Evolutionary conservation across 2,329 filamentous ascomycete genomes (phyloP).

Genomic region (Fusarium avenaceum): DNA sequence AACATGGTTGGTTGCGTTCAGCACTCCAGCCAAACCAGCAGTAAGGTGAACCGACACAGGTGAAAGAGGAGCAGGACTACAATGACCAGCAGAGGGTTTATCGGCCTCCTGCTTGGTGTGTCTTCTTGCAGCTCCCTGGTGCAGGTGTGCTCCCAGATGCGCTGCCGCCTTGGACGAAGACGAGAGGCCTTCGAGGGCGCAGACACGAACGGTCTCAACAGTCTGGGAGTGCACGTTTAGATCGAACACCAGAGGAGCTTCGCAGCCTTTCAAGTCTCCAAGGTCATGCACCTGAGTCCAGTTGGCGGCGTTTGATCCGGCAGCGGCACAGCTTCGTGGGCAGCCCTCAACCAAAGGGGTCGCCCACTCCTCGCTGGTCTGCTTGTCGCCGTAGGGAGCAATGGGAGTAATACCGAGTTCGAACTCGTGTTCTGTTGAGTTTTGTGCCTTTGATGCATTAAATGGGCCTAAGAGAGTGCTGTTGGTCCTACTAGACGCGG

Average conservation of each 20-base stretch:
- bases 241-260: constrained; percentile 1
- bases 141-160: not conserved
- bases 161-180: not conserved
- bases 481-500: not conserved
- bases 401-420: not conserved
- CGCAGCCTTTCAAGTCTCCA: not conserved
- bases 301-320: not conserved
- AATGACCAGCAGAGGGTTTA: not conserved
- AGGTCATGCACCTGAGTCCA: constrained; percentile 1
- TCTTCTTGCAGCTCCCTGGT: not conserved
- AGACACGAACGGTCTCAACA: constrained; percentile 9
- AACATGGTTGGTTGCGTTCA: not conserved
- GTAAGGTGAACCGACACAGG: not conserved
- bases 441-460: not conserved
- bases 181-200: not conserved
- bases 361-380: constrained; percentile 3
- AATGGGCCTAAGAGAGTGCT: not conserved
- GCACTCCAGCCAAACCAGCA: not conserved
- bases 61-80: not conserved
- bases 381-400: not conserved
- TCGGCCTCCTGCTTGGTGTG: not conserved
- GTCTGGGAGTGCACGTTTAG: constrained; percentile 1
- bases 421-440: constrained; percentile 1
- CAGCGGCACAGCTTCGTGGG: not conserved
- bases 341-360: not conserved